A percentile compares a stretch with the other conserved stretches of the same genome.
phyloP scores from a whole-genome alignment of 495 filamentous ascomycete species.

The Tuber magnatum region DNA sequence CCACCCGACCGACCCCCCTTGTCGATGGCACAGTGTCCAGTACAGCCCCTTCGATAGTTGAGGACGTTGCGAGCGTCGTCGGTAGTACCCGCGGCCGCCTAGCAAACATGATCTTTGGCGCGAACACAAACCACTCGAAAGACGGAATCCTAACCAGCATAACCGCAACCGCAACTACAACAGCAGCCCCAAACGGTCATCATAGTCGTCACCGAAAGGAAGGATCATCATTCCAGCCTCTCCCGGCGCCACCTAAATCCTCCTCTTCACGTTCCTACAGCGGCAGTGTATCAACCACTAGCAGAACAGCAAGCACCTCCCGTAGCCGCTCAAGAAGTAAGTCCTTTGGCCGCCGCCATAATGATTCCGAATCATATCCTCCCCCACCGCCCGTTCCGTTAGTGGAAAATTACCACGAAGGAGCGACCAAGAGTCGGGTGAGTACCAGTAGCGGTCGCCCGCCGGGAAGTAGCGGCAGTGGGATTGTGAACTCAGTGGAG shows the following conservation, averaged over 20 bases:
- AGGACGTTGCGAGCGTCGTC: conserved; percentile 24
- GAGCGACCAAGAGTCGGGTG: conserved; percentile 15
- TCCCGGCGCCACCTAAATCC: conserved; percentile 6
- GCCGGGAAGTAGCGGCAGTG: conserved; percentile 33
- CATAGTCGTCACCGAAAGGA: background rate
- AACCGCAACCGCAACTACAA: conserved; percentile 27
- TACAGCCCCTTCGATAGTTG: conserved; percentile 1
- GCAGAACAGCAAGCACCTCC: conserved; percentile 25
- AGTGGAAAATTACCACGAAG: conserved; percentile 9
- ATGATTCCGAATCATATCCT: background rate
- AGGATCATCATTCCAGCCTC: conserved; percentile 4
- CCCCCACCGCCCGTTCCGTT: background rate
- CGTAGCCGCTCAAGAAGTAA: conserved; percentile 30
- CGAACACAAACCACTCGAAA: conserved; percentile 23
- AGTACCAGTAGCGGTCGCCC: conserved; percentile 32
- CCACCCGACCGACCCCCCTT: conserved; percentile 18
- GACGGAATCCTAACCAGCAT: conserved; percentile 34
- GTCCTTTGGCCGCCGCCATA: conserved; percentile 18
- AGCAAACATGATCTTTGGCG: conserved; percentile 40
- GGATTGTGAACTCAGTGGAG: conserved; percentile 40
- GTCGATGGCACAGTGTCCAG: background rate
- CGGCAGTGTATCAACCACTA: conserved; percentile 22
- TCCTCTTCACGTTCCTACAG: conserved; percentile 9
- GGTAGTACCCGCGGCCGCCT: conserved; percentile 26
- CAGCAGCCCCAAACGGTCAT: background rate